phyloP scores from a whole-genome alignment of 2,329 filamentous ascomycete species.

The Rutstroemia sp. region DNA sequence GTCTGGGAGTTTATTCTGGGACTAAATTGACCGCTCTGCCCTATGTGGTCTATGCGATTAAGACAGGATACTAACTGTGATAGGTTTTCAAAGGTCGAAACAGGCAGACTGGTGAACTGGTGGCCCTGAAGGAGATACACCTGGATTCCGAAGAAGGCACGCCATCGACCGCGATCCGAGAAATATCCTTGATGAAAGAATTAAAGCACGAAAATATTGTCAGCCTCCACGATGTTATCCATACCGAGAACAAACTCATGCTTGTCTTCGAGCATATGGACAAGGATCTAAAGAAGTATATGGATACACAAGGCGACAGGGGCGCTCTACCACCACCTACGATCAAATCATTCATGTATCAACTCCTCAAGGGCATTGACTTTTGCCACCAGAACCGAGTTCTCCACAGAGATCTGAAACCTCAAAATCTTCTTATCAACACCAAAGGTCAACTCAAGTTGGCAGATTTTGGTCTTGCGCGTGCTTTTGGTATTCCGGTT shows the following conservation, averaged over 20 bases:
- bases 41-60: too few relatives aligned
- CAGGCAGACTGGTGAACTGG: conserved; percentile 90
- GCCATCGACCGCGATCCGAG: conserved; percentile 91
- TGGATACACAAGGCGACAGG: conserved; percentile 87
- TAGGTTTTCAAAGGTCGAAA: conserved; percentile 99
- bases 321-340: conserved; percentile 81
- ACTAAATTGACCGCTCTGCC: too few relatives aligned
- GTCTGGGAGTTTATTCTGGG: too few relatives aligned
- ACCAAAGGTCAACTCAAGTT: conserved; percentile 84
- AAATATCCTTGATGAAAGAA: conserved; percentile 99
- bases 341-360: conserved; percentile 99
- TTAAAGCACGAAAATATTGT: conserved; percentile 99
- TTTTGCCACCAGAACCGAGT: conserved; percentile 98
- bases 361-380: conserved; percentile 88
- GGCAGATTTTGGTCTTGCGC: conserved; percentile 87
- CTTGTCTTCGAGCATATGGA: conserved; percentile 99
- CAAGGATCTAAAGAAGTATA: conserved; percentile 95
- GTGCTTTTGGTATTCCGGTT: conserved; percentile 93
- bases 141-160: conserved; percentile 98
- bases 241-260: conserved; percentile 99
- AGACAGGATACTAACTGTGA: conserved; percentile 18
- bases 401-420: conserved; percentile 90
- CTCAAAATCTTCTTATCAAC: conserved; percentile 94
- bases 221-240: conserved; percentile 94
- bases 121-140: conserved; percentile 97